Evolutionary conservation across 228 moss, liverwort and hornwort species (phyloP), one percentile per base, ranked within the genome.

Genomic region (Sphagnum magellanicum): DNA sequence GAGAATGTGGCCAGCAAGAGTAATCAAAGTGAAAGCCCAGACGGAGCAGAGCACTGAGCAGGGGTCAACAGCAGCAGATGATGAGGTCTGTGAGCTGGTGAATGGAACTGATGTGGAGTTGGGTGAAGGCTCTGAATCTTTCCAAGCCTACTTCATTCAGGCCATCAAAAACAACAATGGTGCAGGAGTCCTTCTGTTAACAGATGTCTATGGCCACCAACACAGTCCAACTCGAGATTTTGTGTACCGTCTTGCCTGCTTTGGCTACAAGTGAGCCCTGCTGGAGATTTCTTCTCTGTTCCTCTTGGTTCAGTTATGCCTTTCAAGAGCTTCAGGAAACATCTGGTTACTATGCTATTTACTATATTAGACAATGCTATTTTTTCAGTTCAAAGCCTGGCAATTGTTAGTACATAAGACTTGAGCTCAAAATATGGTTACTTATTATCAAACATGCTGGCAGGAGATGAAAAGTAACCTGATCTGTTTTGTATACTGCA

Each of bases 121-220:
- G 16, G 92, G 95, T 9, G 83, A 81, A 61, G 81, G 75, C 49
- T 82, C 84, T 0, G 79, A 82, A 6, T 60, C 63, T 48, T 82
- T 95, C 17, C 76, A 85, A 16, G 90, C 81, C 50, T 97, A 91
- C 74, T 86, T 81, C 68, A 88, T 88, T 16, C 91, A 97, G 51
- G 97, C 91, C 4, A 74, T 93, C 9, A 97, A 97, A 70, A 97
- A 97, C 52, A 97, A 97, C 72, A 97, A 97, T 67, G 93, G 91
- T 7, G 83, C 82, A 49, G 85, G 86, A 55, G 74, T 97, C 47
- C 80, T 97, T 15, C 76, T 88, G 46, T 71, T 97, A 49, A 75
- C 90, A 58, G 93, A 97, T 71, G 75, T 84, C 6, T 80, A 67
- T 8, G 96, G 96, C 48, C 86, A 81, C 58, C 79, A 90, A 76